Conservation (phyloP, 225 moss, liverwort and hornwort species). For the Pleurozium schreberi region DNA sequence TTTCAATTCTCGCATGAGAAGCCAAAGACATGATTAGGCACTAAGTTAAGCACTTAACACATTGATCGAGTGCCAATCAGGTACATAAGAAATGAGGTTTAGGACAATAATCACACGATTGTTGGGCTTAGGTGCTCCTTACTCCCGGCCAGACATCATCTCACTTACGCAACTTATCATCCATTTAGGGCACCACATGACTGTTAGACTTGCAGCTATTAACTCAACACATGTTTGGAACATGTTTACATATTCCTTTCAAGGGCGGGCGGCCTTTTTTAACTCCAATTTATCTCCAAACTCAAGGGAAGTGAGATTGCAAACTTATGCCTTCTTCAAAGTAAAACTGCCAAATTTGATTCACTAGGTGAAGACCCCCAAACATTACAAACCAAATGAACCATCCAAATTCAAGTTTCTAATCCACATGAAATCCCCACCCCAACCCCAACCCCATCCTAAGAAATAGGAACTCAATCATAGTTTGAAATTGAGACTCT, state of each 20-base stretch:
- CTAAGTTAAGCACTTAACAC: neutral
- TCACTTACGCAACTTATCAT: neutral
- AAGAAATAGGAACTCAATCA: neutral
- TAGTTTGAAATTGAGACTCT: neutral
- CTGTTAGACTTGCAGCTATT: neutral
- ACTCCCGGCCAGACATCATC: slow-evolving; percentile 4
- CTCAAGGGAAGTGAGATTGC: neutral
- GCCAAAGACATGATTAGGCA: neutral
- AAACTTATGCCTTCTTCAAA: neutral
- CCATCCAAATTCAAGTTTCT: neutral
- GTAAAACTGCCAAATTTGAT: neutral
- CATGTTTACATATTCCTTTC: neutral
- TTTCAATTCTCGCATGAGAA: neutral
- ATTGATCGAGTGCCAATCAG: neutral
- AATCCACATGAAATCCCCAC: neutral
- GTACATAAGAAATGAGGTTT: neutral
- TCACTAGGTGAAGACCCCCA: neutral
- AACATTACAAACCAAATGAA: neutral
- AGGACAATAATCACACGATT: neutral
- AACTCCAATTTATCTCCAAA: neutral
- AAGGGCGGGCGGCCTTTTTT: neutral
- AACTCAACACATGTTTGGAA: neutral
- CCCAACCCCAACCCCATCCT: neutral
- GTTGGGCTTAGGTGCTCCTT: neutral
- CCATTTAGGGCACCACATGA: neutral